Conservation (phyloP, 768 basidiomycete species). For the Cantharellus cinnabarinus region DNA sequence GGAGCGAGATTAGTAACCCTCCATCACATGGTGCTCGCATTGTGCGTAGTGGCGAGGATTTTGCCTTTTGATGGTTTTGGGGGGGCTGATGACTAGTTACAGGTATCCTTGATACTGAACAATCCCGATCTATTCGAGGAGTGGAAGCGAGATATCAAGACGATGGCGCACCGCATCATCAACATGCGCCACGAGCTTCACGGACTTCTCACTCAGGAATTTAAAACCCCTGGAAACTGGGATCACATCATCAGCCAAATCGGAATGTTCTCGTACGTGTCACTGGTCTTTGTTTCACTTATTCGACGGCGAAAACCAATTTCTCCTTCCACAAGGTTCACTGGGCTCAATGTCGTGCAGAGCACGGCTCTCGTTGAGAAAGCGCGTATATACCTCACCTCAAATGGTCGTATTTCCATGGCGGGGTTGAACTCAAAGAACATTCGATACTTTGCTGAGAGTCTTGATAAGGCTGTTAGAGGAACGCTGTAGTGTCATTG, state of each 20-base stretch:
- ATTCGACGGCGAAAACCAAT: no score
- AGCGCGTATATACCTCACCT: constrained; percentile 70
- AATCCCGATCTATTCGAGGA: constrained; percentile 51
- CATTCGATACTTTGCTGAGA: constrained; percentile 51
- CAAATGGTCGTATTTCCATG: constrained; percentile 86
- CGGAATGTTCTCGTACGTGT: constrained; percentile 80
- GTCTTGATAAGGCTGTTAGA: constrained; percentile 47
- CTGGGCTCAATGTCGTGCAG: constrained; percentile 51
- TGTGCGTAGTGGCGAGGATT: constrained; percentile 24
- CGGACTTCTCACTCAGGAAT: constrained; percentile 48
- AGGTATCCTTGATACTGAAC: constrained; percentile 72
- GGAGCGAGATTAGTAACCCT: constrained; percentile 91
- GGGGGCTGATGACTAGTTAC: neutral
- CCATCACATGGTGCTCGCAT: constrained; percentile 79
- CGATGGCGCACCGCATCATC: constrained; percentile 88
- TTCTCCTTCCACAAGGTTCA: constrained; percentile 34
- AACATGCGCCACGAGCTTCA: constrained; percentile 69
- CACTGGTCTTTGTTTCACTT: no score
- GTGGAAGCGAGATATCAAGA: constrained; percentile 79
- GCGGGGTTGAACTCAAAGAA: constrained; percentile 72
- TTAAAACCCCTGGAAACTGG: constrained; percentile 85
- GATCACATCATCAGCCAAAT: constrained; percentile 91
- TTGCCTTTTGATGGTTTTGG: neutral
- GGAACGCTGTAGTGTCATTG: constrained; percentile 18
- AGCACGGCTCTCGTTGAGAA: constrained; percentile 45